Percentiles rank a stretch among this genome's conserved stretches.
phyloP scores from a whole-genome alignment of 2,329 filamentous ascomycete species.

The Aspergillus texensis region DNA sequence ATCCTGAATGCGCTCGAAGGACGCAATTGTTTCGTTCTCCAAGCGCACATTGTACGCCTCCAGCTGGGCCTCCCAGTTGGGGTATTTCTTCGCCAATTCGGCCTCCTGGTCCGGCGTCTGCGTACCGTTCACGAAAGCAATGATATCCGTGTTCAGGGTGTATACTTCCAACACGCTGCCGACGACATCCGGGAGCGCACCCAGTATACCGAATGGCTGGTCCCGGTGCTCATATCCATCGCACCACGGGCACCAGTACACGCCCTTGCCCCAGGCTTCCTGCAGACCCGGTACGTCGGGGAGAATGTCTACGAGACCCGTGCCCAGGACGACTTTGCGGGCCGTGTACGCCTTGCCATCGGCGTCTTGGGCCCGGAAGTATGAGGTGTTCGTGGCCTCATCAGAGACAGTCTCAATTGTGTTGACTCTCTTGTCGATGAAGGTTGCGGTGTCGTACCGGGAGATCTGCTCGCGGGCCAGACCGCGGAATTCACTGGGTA shows the following conservation, averaged over 20 bases:
- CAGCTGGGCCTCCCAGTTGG: constrained; percentile 55
- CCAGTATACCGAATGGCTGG: constrained; percentile 59
- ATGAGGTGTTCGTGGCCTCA: constrained; percentile 40
- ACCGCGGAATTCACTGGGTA: constrained; percentile 58
- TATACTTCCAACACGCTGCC: constrained; percentile 54
- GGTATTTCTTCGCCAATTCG: constrained; percentile 42
- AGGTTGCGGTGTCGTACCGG: constrained; percentile 53
- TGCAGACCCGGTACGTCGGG: constrained; percentile 57
- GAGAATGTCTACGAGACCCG: constrained; percentile 59
- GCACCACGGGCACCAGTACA: constrained; percentile 68
- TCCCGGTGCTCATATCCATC: constrained; percentile 65
- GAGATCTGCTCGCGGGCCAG: constrained; percentile 57
- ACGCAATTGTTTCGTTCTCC: constrained; percentile 58
- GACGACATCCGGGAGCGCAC: constrained; percentile 48
- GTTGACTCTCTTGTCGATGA: constrained; percentile 58
- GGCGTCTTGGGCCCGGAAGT: constrained; percentile 50
- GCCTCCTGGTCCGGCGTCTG: constrained; percentile 50
- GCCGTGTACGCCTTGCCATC: constrained; percentile 46
- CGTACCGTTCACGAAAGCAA: constrained; percentile 64
- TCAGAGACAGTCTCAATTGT: constrained; percentile 29
- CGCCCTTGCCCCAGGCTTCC: constrained; percentile 61
- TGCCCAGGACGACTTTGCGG: constrained; percentile 60
- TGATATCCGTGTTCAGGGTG: constrained; percentile 58
- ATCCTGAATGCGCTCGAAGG: constrained; percentile 51
- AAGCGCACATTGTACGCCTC: constrained; percentile 54